Evolutionary conservation across 2,329 filamentous ascomycete species (phyloP).

Genomic region (Diaporthe humulicola): DNA sequence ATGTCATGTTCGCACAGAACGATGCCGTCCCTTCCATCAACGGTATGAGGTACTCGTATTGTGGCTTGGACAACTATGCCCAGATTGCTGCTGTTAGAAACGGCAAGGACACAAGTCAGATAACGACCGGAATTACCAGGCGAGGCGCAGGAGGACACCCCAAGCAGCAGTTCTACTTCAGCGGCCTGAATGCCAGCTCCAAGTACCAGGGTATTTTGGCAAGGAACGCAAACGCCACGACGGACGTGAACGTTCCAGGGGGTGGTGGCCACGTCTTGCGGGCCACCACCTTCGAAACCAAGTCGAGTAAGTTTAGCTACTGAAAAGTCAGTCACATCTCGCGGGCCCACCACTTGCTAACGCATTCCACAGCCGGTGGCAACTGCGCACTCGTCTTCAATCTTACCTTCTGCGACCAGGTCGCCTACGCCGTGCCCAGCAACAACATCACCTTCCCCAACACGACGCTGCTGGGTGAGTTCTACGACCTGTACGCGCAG

Average conservation of each 20-base stretch:
- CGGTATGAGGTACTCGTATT: slow-evolving; percentile 85
- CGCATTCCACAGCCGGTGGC: slow-evolving; percentile 62
- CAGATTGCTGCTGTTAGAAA: slow-evolving; percentile 71
- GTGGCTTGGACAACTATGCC: slow-evolving; percentile 78
- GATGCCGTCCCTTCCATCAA: slow-evolving; percentile 69
- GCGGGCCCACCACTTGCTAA: not conserved
- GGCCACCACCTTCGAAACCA: slow-evolving; percentile 81
- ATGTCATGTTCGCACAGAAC: slow-evolving; percentile 81
- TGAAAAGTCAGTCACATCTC: slow-evolving; percentile 13
- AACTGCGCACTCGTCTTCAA: slow-evolving; percentile 91
- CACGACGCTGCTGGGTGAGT: slow-evolving; percentile 70
- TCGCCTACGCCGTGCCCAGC: slow-evolving; percentile 91
- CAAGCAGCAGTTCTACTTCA: slow-evolving; percentile 90
- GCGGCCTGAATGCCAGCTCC: slow-evolving; percentile 78
- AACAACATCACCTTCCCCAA: slow-evolving; percentile 76
- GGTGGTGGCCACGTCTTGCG: slow-evolving; percentile 84
- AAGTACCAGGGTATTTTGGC: slow-evolving; percentile 82
- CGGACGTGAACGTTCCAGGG: slow-evolving; percentile 62
- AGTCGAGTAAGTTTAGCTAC: slow-evolving; percentile 70
- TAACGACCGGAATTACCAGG: slow-evolving; percentile 76
- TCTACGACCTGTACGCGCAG: slow-evolving; percentile 84
- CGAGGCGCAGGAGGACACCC: slow-evolving; percentile 76
- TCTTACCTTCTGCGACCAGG: slow-evolving; percentile 88
- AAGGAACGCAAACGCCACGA: slow-evolving; percentile 66
- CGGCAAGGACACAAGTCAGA: slow-evolving; percentile 60